phyloP scores from a whole-genome alignment of 2,329 filamentous ascomycete species.

The Akanthomyces uredinophilus region DNA sequence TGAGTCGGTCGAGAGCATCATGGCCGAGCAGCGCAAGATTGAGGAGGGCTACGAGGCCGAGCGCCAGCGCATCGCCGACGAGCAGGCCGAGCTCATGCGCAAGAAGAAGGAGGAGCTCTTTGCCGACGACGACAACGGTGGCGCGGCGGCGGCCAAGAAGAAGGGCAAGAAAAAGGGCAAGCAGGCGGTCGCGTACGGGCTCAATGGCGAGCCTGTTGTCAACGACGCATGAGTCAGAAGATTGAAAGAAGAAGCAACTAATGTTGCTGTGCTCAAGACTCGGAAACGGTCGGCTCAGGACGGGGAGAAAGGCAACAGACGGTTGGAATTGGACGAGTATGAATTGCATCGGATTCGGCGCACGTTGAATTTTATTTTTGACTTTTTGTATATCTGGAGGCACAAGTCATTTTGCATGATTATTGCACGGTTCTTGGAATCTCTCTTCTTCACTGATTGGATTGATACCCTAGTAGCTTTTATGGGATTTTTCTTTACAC shows the following conservation, averaged over 20 bases:
- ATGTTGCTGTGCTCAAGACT: background rate
- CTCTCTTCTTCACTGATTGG: background rate
- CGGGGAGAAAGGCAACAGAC: background rate
- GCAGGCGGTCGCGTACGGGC: slow-evolving; percentile 30
- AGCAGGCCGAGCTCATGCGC: slow-evolving; percentile 42
- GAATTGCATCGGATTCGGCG: slow-evolving; percentile 6
- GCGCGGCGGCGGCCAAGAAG: slow-evolving; percentile 25
- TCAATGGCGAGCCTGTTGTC: slow-evolving; percentile 33
- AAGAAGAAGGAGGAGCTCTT: slow-evolving; percentile 46
- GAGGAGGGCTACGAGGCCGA: slow-evolving; percentile 42
- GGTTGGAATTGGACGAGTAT: background rate
- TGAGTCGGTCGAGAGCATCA: slow-evolving; percentile 50
- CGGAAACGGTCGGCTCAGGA: background rate
- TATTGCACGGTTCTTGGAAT: background rate
- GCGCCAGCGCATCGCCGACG: slow-evolving; percentile 38
- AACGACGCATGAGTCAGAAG: slow-evolving; percentile 19
- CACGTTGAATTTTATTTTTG: background rate
- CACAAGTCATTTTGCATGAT: slow-evolving; percentile 8
- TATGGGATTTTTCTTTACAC: background rate
- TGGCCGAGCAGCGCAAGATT: slow-evolving; percentile 47
- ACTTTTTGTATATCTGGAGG: background rate
- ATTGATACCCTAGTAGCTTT: background rate
- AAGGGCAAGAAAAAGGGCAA: slow-evolving; percentile 30
- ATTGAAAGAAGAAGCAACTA: no score
- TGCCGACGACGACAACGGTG: slow-evolving; percentile 34